Evolutionary conservation across 176 grass and related monocot genomes (phyloP).

Genomic region (Carex kokanica): DNA sequence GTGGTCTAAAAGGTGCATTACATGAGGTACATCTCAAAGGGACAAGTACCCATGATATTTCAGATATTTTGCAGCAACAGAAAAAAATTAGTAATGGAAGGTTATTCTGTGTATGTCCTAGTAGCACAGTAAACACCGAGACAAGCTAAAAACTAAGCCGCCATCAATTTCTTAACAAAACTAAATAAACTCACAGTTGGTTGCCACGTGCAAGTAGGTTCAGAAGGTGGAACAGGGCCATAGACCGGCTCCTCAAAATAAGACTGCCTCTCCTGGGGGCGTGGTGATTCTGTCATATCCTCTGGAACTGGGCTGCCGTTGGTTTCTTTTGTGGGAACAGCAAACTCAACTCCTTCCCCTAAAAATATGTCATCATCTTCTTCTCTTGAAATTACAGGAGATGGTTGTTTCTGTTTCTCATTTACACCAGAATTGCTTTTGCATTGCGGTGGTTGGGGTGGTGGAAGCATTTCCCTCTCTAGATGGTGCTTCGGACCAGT

Average conservation of each 20-base stretch:
- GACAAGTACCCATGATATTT: too few relatives aligned
- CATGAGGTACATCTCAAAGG: slow-evolving; percentile 4
- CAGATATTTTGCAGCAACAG: background rate
- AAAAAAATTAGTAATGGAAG: background rate
- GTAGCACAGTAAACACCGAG: slow-evolving; percentile 9
- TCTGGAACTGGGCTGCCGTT: slow-evolving; percentile 73
- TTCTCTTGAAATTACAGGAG: slow-evolving; percentile 40
- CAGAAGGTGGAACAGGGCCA: slow-evolving; percentile 77
- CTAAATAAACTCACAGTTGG: slow-evolving; percentile 58
- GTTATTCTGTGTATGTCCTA: background rate
- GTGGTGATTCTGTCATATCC: slow-evolving; percentile 83
- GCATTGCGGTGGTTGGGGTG: slow-evolving; percentile 35
- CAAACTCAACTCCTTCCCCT: slow-evolving; percentile 79
- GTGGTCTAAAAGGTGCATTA: background rate
- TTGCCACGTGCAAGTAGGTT: slow-evolving; percentile 66
- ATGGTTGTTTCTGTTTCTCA: slow-evolving; percentile 38
- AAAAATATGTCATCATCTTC: slow-evolving; percentile 87
- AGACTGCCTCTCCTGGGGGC: slow-evolving; percentile 47
- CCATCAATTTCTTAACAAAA: background rate
- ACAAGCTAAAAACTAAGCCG: background rate
- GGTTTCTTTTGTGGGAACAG: slow-evolving; percentile 78
- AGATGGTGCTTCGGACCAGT: slow-evolving; percentile 41
- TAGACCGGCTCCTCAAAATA: slow-evolving; percentile 90
- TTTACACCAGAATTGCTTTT: slow-evolving; percentile 44
- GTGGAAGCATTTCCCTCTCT: slow-evolving; percentile 53